phyloP scores from a whole-genome alignment of 345 rosid species.

The Salix dunnii region DNA sequence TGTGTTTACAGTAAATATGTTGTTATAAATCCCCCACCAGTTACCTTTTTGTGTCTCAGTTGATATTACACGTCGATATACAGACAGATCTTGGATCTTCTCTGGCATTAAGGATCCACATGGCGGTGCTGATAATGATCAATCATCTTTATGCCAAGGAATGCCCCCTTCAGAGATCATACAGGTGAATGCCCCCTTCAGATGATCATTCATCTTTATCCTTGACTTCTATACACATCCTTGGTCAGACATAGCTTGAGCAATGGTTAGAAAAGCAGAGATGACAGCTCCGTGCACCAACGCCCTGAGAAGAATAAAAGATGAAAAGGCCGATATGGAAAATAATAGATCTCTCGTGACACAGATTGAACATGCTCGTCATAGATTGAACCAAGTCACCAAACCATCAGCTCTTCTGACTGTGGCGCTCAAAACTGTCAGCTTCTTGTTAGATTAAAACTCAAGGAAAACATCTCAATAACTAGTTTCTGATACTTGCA shows the following conservation, averaged over 20 bases:
- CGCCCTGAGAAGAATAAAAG: slow-evolving; percentile 40
- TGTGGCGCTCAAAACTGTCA: no score
- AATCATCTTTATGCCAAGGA: background rate
- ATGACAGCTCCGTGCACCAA: slow-evolving; percentile 84
- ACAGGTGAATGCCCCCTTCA: background rate
- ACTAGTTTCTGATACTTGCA: no score
- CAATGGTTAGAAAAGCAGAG: slow-evolving; percentile 83
- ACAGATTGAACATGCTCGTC: background rate
- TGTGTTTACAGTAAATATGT: slow-evolving; percentile 9
- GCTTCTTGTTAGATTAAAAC: no score
- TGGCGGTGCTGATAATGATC: background rate
- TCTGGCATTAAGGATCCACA: background rate
- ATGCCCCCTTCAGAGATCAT: background rate
- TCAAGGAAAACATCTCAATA: no score
- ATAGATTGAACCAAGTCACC: no score
- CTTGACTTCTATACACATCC: slow-evolving; percentile 68
- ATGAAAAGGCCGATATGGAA: background rate
- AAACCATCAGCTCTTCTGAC: no score
- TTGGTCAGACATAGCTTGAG: slow-evolving; percentile 98
- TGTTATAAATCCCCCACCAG: slow-evolving; percentile 1
- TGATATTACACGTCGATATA: slow-evolving; percentile 15
- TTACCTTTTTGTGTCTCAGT: background rate
- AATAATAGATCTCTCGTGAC: background rate
- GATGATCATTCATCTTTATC: background rate
- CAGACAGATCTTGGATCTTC: slow-evolving; percentile 4